A percentile compares a stretch with the other conserved stretches of the same genome.
These are phyloP conservation scores for Saccharomycopsis schoenii DNA, from an alignment of 805 yeast species.

Conservation along the genomic window DNA sequence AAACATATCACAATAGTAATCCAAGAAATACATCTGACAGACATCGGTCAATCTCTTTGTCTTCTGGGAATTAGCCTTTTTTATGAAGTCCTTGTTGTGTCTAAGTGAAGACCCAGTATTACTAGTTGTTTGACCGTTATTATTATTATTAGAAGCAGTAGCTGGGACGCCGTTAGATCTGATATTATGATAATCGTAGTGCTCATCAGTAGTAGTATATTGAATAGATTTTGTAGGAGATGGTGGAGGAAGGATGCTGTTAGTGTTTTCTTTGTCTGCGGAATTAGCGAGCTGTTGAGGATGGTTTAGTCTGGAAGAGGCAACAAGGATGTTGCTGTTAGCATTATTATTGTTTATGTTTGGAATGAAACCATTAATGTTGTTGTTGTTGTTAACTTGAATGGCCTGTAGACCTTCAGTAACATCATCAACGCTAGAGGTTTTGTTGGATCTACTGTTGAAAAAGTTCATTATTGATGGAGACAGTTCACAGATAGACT, in stretches of 20 bases:
- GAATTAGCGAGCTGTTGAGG: background rate
- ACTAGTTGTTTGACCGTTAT: background rate
- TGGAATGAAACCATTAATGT: slow-evolving; percentile 8
- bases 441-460: background rate
- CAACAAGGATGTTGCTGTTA: slow-evolving; percentile 3
- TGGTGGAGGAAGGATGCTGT: slow-evolving; percentile 18
- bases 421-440: slow-evolving; percentile 9
- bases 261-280: slow-evolving; percentile 14
- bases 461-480: slow-evolving; percentile 9
- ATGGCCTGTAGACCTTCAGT: slow-evolving; percentile 14
- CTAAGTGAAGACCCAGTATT: background rate
- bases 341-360: slow-evolving; percentile 4
- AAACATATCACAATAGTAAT: slow-evolving; percentile 91
- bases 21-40: slow-evolving; percentile 87
- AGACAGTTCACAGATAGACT: too few species aligned
- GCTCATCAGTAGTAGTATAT: slow-evolving; percentile 12
- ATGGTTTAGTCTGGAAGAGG: slow-evolving; percentile 6
- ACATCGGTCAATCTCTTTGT: slow-evolving; percentile 83
- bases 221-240: slow-evolving; percentile 19
- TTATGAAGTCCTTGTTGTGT: slow-evolving; percentile 35
- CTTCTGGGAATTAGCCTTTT: slow-evolving; percentile 57
- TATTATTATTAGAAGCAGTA: slow-evolving; percentile 19
- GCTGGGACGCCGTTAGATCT: slow-evolving; percentile 17
- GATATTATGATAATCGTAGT: slow-evolving; percentile 21
- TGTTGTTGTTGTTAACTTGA: slow-evolving; percentile 12